phyloP scores from a whole-genome alignment of 768 basidiomycete species.

The Psilocybe azurescens region DNA sequence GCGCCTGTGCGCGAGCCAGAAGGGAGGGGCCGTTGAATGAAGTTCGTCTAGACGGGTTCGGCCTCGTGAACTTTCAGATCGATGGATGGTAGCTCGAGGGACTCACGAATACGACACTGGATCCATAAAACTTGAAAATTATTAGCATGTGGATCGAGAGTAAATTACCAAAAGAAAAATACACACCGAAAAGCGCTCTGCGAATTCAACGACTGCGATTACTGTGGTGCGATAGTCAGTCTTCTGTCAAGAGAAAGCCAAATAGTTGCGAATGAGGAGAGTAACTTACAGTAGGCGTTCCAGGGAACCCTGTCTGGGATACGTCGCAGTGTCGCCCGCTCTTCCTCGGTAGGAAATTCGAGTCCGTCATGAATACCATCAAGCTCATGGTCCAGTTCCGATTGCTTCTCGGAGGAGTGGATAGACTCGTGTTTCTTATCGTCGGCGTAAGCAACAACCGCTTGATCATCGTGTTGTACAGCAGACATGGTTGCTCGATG shows the following conservation, averaged over 20 bases:
- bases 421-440: slow-evolving; percentile 20
- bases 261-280: slow-evolving; percentile 3
- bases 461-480: slow-evolving; percentile 22
- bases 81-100: too few species aligned
- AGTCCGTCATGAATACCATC: slow-evolving; percentile 54
- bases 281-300: slow-evolving; percentile 54
- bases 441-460: slow-evolving; percentile 19
- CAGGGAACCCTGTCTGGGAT: slow-evolving; percentile 65
- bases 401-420: slow-evolving; percentile 20
- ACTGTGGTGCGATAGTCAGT: slow-evolving; percentile 38
- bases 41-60: slow-evolving; percentile 57
- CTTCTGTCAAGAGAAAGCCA: background rate
- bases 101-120: slow-evolving; percentile 54
- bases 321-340: slow-evolving; percentile 59
- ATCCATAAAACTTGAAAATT: slow-evolving; percentile 45
- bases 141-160: background rate
- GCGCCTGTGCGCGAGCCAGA: slow-evolving; percentile 69
- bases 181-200: slow-evolving; percentile 75
- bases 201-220: slow-evolving; percentile 70
- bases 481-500: slow-evolving; percentile 24
- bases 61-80: background rate
- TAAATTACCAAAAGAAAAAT: background rate
- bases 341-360: slow-evolving; percentile 69
- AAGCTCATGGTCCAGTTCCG: slow-evolving; percentile 25
- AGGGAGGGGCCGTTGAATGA: slow-evolving; percentile 76